Evolutionary conservation across 108 stramenopile genomes (phyloP).

Genomic region (Halocafeteria seosinensis): DNA sequence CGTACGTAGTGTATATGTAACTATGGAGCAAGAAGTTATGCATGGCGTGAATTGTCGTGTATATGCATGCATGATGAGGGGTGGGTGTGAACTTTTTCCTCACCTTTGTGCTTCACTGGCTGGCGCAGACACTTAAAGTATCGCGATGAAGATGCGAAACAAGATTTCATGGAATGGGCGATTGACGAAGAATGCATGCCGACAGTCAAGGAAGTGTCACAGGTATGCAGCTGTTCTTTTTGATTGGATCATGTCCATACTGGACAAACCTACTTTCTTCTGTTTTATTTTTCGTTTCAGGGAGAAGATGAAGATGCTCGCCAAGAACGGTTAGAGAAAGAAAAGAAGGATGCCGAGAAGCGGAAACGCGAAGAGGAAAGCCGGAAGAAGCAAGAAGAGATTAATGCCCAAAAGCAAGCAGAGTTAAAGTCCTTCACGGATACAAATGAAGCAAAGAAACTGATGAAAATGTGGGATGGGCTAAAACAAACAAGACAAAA

Average conservation of each 20-base stretch:
- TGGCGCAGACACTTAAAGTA: not conserved
- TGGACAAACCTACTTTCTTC: not conserved
- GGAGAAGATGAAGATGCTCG: not conserved
- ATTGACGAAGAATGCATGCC: not conserved
- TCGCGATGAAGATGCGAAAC: not conserved
- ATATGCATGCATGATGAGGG: too few species aligned
- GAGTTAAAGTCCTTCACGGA: too few species aligned
- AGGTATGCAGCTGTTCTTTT: too few species aligned
- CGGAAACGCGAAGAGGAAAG: not conserved
- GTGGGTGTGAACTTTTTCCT: too few species aligned
- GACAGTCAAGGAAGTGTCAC: not conserved
- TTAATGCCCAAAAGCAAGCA: too few species aligned
- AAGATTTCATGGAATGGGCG: conserved; percentile 6
- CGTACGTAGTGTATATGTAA: too few species aligned
- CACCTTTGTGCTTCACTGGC: too few species aligned
- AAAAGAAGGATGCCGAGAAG: not conserved
- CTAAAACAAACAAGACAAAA: not conserved
- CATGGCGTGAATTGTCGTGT: not conserved
- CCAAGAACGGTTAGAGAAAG: not conserved
- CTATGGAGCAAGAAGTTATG: too few species aligned
- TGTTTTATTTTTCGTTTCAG: too few species aligned
- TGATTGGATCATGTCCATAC: too few species aligned
- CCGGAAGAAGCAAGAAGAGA: not conserved
- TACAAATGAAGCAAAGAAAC: too few species aligned
- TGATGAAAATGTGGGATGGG: too few species aligned